A percentile compares a stretch with the other conserved stretches of the same genome.
Evolutionary conservation across 2,329 filamentous ascomycete genomes (phyloP).

Genomic region (Cercospora zeina): DNA sequence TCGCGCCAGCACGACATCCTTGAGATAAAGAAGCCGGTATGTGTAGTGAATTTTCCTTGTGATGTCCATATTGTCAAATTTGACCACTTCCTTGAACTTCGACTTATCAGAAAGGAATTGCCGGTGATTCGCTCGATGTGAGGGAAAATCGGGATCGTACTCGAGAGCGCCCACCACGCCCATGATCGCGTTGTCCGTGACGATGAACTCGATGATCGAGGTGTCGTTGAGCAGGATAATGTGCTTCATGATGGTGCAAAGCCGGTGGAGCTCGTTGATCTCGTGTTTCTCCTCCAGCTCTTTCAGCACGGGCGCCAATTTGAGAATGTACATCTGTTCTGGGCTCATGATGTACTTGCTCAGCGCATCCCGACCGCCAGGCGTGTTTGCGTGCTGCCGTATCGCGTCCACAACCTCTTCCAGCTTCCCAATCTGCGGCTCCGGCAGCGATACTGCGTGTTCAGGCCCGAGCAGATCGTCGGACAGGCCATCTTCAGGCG

Average conservation of each 20-base stretch:
- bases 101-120: conserved; percentile 87
- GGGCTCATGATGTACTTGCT: conserved; percentile 83
- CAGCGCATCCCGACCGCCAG: conserved; percentile 77
- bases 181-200: conserved; percentile 83
- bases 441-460: conserved; percentile 70
- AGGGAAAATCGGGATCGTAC: conserved; percentile 97
- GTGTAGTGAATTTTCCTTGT: conserved; percentile 93
- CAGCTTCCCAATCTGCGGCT: conserved; percentile 78
- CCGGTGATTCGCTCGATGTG: conserved; percentile 94
- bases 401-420: conserved; percentile 82
- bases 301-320: conserved; percentile 80
- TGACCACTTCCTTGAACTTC: conserved; percentile 93
- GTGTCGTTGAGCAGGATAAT: conserved; percentile 94
- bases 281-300: conserved; percentile 91
- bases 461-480: conserved; percentile 80
- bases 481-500: conserved; percentile 76
- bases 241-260: conserved; percentile 98
- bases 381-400: conserved; percentile 72
- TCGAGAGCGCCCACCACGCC: conserved; percentile 94
- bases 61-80: conserved; percentile 78
- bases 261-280: conserved; percentile 77
- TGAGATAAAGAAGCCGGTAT: conserved; percentile 92
- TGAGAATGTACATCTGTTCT: conserved; percentile 71
- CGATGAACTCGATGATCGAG: conserved; percentile 87
- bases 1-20: conserved; percentile 94